phyloP scores from a whole-genome alignment of 495 filamentous ascomycete genomes.

The Penicillium pancosmium region DNA sequence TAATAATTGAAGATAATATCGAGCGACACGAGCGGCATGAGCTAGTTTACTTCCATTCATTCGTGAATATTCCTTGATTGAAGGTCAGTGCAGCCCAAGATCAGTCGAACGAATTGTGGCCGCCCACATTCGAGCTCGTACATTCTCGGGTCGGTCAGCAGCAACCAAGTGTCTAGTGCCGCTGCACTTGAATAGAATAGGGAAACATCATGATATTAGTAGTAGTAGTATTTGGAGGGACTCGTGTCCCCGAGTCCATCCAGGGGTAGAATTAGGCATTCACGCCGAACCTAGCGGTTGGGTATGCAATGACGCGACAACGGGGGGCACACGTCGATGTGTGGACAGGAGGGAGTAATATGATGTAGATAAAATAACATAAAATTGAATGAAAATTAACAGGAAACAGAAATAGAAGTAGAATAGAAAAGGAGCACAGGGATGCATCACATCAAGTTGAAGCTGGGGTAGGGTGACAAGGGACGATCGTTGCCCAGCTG shows the following conservation, averaged over 20 bases:
- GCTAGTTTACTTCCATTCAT: neutral
- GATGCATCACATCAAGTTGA: no score
- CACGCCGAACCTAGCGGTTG: slow-evolving; percentile 18
- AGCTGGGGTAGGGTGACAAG: no score
- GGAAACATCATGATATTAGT: neutral
- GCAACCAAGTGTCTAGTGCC: neutral
- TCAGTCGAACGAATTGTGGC: neutral
- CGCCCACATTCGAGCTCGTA: neutral
- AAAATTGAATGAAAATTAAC: no score
- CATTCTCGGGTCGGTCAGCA: neutral
- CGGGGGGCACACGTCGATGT: no score
- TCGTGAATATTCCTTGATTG: neutral
- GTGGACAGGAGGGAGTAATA: no score
- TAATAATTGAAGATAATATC: no score
- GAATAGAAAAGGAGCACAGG: no score
- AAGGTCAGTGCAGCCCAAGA: neutral
- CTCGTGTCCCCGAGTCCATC: neutral
- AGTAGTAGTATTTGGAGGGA: neutral
- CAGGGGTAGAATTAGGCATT: slow-evolving; percentile 18
- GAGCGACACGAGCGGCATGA: neutral
- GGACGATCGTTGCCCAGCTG: no score
- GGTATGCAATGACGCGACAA: slow-evolving; percentile 27
- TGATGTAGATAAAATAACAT: no score
- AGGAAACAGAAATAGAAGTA: no score
- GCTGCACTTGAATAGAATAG: slow-evolving; percentile 1